Conservation (phyloP, 495 filamentous ascomycete genomes). For the Poronia punctata region DNA sequence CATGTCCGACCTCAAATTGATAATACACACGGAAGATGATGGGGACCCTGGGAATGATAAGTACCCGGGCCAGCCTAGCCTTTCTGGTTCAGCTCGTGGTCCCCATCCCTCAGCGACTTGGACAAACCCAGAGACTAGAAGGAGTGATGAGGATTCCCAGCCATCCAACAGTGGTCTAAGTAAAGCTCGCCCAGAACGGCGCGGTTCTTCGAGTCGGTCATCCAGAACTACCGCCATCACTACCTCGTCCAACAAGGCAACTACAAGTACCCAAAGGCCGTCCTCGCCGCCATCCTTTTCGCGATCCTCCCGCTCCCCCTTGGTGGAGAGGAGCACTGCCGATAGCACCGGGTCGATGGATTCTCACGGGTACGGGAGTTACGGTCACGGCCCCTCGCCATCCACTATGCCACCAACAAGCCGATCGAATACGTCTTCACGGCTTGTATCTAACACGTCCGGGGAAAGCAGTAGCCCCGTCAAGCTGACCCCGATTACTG, state of each 20-base stretch:
- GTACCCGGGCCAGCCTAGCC: slow-evolving; percentile 22
- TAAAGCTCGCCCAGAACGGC: slow-evolving; percentile 21
- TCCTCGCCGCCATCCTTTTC: slow-evolving; percentile 7
- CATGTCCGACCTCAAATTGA: slow-evolving; percentile 44
- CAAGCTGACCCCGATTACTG: slow-evolving; percentile 62
- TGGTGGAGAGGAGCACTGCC: slow-evolving; percentile 34
- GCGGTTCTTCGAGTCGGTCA: slow-evolving; percentile 19
- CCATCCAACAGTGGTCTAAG: slow-evolving; percentile 17
- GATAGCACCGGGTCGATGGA: slow-evolving; percentile 43
- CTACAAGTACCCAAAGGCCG: slow-evolving; percentile 6
- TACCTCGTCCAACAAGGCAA: slow-evolving; percentile 14
- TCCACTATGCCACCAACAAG: slow-evolving; percentile 22
- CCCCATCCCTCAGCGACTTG: slow-evolving; percentile 28
- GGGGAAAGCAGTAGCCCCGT: slow-evolving; percentile 34
- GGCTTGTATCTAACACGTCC: slow-evolving; percentile 31
- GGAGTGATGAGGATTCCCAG: slow-evolving; percentile 13
- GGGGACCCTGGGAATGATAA: slow-evolving; percentile 25
- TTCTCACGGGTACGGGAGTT: slow-evolving; percentile 20
- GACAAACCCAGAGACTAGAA: slow-evolving; percentile 14
- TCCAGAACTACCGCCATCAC: slow-evolving; percentile 18
- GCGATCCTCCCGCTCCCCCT: slow-evolving; percentile 26
- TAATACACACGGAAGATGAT: slow-evolving; percentile 41
- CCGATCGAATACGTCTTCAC: slow-evolving; percentile 27
- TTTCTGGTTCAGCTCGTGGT: slow-evolving; percentile 30
- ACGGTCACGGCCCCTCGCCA: slow-evolving; percentile 24